Conservation (phyloP, 2,329 filamentous ascomycete species). For the Botrytis paeoniae region DNA sequence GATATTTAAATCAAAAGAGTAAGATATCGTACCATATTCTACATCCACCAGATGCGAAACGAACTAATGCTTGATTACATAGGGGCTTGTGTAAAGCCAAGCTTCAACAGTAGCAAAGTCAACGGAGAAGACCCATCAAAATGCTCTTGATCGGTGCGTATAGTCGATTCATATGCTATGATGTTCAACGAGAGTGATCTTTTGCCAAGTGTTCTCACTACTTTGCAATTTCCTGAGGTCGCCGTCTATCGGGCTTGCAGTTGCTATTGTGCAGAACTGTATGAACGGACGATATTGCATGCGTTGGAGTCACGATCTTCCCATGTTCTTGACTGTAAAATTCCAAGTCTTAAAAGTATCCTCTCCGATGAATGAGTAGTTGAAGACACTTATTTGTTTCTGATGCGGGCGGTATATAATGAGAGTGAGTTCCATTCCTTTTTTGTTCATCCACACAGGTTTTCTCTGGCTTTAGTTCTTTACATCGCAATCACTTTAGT, state of each 20-base stretch:
- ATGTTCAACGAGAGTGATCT: not conserved
- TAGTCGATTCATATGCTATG: no score
- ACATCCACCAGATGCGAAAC: not conserved
- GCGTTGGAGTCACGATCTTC: accelerated
- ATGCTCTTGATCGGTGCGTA: not conserved
- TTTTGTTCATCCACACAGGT: not conserved
- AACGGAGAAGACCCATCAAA: not conserved
- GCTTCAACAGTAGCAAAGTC: not conserved
- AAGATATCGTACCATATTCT: not conserved
- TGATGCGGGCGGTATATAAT: not conserved
- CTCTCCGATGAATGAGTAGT: not conserved
- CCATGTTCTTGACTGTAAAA: not conserved
- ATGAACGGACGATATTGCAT: no score
- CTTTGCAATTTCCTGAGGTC: not conserved
- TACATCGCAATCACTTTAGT: not conserved
- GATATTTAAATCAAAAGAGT: accelerated
- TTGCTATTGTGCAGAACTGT: not conserved
- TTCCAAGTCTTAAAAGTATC: not conserved
- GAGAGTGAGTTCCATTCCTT: not conserved
- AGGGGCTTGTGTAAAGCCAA: not conserved
- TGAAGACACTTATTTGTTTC: not conserved
- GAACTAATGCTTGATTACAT: not conserved
- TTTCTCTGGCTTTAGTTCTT: not conserved
- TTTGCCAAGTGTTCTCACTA: not conserved
- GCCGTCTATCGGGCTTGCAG: not conserved